These are phyloP conservation scores for Xylaria sp. DNA, from an alignment of 2,329 filamentous ascomycete species.

Conservation along the genomic window DNA sequence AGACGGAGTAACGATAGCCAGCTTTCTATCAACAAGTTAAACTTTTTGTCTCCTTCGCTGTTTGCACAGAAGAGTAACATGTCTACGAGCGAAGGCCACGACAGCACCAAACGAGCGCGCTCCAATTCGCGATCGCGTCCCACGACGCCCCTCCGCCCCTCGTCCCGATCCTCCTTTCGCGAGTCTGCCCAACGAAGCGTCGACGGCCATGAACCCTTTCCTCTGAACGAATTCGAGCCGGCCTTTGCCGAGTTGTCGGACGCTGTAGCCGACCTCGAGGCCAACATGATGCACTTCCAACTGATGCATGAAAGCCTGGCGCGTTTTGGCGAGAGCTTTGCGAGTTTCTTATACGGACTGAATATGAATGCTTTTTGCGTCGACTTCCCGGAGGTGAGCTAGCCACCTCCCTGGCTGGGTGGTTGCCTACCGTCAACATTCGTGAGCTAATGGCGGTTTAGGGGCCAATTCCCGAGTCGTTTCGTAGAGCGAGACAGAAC, in stretches of 20 bases:
- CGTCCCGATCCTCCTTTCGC: constrained; percentile 87
- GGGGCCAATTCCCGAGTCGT: constrained; percentile 87
- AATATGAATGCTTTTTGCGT: constrained; percentile 99
- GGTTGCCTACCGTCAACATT: background rate
- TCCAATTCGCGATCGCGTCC: constrained; percentile 70
- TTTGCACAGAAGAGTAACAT: constrained; percentile 28
- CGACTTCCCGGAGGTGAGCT: constrained; percentile 86
- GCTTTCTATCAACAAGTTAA: too few species aligned
- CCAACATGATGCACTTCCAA: constrained; percentile 97
- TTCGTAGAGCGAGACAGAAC: constrained; percentile 71
- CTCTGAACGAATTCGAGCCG: constrained; percentile 85
- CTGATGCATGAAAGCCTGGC: constrained; percentile 95
- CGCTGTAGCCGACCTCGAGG: constrained; percentile 93
- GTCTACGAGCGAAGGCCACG: constrained; percentile 43
- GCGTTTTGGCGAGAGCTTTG: constrained; percentile 95
- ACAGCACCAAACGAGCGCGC: constrained; percentile 43
- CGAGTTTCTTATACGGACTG: constrained; percentile 91
- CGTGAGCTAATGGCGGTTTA: constrained; percentile 49
- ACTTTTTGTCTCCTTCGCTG: background rate
- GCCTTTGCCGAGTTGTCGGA: constrained; percentile 94
- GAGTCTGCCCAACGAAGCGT: constrained; percentile 72
- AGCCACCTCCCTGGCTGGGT: background rate
- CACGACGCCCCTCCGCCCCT: constrained; percentile 90
- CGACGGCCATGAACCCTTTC: constrained; percentile 66
- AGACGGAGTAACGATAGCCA: background rate